phyloP scores from a whole-genome alignment of 345 rosid species.

The Physaria fendleri region DNA sequence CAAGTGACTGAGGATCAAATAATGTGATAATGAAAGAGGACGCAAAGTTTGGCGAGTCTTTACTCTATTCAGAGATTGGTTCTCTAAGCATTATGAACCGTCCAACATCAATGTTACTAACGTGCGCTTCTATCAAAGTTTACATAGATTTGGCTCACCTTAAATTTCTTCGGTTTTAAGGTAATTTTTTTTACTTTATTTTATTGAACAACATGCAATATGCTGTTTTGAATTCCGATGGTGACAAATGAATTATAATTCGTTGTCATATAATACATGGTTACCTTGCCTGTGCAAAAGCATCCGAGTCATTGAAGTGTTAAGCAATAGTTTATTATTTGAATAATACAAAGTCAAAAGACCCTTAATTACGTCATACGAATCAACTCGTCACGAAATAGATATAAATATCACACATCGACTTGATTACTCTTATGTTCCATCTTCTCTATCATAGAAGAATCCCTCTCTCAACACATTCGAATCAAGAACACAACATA shows the following conservation, averaged over 20 bases:
- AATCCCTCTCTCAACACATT: not conserved
- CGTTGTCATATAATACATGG: not conserved
- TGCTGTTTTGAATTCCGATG: not conserved
- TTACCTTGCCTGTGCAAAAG: constrained; percentile 24
- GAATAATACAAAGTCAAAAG: constrained; percentile 13
- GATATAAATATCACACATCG: not conserved
- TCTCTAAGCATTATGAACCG: constrained; percentile 19
- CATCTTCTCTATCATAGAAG: not conserved
- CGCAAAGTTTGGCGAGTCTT: constrained; percentile 16
- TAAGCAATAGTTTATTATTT: constrained; percentile 13
- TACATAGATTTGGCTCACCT: constrained; percentile 10
- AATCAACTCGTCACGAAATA: constrained; percentile 4
- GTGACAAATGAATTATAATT: not conserved
- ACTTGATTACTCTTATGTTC: constrained; percentile 12
- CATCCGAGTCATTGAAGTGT: constrained; percentile 3
- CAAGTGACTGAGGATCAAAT: not conserved
- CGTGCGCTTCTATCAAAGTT: constrained; percentile 16
- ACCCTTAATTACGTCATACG: not conserved
- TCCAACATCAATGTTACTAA: constrained; percentile 19
- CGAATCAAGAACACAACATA: constrained; percentile 14
- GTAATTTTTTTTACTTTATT: not conserved
- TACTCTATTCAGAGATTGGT: constrained; percentile 1
- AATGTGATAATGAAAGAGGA: constrained; percentile 1
- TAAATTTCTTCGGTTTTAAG: not conserved
- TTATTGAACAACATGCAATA: not conserved